Base-by-base conservation (phyloP, 768 basidiomycete genomes). In the Auriculariales sp. region DNA sequence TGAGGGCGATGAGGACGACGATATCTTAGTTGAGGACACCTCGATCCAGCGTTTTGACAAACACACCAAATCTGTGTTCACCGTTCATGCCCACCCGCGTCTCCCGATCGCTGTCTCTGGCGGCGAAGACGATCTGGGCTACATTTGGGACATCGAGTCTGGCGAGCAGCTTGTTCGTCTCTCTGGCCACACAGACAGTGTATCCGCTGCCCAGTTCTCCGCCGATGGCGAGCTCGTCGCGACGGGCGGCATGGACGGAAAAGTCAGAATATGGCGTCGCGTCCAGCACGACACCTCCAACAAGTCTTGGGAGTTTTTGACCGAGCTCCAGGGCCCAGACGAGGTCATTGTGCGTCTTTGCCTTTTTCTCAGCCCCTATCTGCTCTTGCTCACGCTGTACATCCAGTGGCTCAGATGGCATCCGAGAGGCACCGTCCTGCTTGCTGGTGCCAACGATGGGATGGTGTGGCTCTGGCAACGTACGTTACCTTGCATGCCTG, bases 181-280 rank as follows among this genome's bases (percentile, higher is more conserved):
- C 47, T 83, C 85, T 0, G 95, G 95, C 2, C 95, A 99, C 64
- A 79, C 81, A 5, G 95, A 99, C 61, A 92, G 89, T 54, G 90
- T 99, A 44, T 80, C 81, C 3, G 72, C 72, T 49, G 72, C 75
- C 3, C 81, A 73, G 19, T 99, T 87, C 75, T 94, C 80, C 61
- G 58, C 69, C 0, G 94, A 98, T 61, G 95, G 95, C 2, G 84
- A 95, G 66, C 74, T 95, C 75, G 73, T 93, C 51, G 81, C 93
- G 14, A 95, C 93, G 0, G 95, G 94, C 9, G 95, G 95, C 0
- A 98, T 99, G 95, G 95, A 99, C 59, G 95, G 95, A 7, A 82
- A 79, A 62, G 82, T 97, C 32, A 73, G 93, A 53, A 68, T 99
- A 53, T 99, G 95, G 95, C 70, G 83, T 60, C 71, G 90, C 58